phyloP scores from a whole-genome alignment of 495 filamentous ascomycete genomes.

The Hyphodiscus hymeniophilus region DNA sequence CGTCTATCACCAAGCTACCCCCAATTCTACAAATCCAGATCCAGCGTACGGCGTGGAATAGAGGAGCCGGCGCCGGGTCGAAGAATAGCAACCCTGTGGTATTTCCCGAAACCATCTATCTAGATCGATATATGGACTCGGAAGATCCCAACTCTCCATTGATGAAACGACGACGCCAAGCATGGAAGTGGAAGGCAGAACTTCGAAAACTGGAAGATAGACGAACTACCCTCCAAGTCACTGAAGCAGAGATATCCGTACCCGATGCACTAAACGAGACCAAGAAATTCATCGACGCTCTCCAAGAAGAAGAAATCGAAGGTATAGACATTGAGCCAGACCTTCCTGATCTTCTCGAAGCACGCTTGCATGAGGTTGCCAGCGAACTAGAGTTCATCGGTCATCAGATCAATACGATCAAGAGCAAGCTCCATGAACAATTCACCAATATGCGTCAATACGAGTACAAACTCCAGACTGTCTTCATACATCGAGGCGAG shows the following conservation, averaged over 20 bases:
- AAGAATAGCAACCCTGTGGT: slow-evolving; percentile 75
- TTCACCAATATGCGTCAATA: slow-evolving; percentile 52
- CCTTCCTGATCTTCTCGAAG: slow-evolving; percentile 19
- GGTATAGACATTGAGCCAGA: slow-evolving; percentile 12
- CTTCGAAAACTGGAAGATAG: slow-evolving; percentile 35
- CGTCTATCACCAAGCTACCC: slow-evolving; percentile 67
- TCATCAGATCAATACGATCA: slow-evolving; percentile 13
- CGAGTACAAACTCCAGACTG: slow-evolving; percentile 79
- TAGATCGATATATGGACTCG: slow-evolving; percentile 82
- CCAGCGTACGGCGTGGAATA: slow-evolving; percentile 66
- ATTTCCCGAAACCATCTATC: slow-evolving; percentile 68
- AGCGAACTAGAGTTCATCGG: slow-evolving; percentile 18
- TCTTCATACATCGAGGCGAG: slow-evolving; percentile 79
- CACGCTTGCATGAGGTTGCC: slow-evolving; percentile 12
- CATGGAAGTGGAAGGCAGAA: slow-evolving; percentile 67
- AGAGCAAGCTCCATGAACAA: slow-evolving; percentile 43
- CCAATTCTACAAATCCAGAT: slow-evolving; percentile 86
- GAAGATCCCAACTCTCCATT: slow-evolving; percentile 44
- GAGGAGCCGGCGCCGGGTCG: slow-evolving; percentile 46
- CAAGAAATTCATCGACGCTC: slow-evolving; percentile 19
- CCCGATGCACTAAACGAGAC: slow-evolving; percentile 22
- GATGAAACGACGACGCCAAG: slow-evolving; percentile 50
- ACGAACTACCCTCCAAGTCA: slow-evolving; percentile 11
- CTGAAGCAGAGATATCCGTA: slow-evolving; percentile 11
- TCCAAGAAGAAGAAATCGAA: slow-evolving; percentile 22